Conservation (phyloP, 176 grass and related monocot genomes). For the Hsuehochloa calcarea region DNA sequence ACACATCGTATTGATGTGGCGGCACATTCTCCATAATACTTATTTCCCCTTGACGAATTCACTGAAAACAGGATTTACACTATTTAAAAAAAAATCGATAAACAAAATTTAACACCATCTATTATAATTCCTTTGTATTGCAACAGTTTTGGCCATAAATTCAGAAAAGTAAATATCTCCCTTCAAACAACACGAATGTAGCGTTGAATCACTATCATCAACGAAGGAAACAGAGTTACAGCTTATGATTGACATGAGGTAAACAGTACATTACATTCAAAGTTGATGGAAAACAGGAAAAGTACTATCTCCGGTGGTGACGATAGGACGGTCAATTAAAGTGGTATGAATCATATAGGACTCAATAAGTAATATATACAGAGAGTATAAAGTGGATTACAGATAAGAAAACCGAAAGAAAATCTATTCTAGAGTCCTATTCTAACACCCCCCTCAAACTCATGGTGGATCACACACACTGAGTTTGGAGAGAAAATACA, state of each 20-base stretch:
- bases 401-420: no score
- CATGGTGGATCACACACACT: no score
- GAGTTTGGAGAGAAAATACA: no score
- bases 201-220: not conserved
- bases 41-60: slow-evolving; percentile 76
- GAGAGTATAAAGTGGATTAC: no score
- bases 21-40: slow-evolving; percentile 67
- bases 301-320: not conserved
- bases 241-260: not conserved
- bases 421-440: no score
- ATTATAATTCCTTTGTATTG: not conserved
- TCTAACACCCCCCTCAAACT: no score
- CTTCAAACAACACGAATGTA: not conserved
- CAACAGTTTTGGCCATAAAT: not conserved
- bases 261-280: not conserved
- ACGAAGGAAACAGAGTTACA: not conserved
- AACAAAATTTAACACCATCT: not conserved
- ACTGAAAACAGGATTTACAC: slow-evolving; percentile 43
- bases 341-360: no score
- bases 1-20: slow-evolving; percentile 38
- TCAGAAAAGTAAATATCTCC: not conserved
- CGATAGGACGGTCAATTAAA: not conserved
- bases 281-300: not conserved
- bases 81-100: not conserved
- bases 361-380: no score